phyloP scores from a whole-genome alignment of 2,329 filamentous ascomycete genomes.

The Dothistroma septosporum region DNA sequence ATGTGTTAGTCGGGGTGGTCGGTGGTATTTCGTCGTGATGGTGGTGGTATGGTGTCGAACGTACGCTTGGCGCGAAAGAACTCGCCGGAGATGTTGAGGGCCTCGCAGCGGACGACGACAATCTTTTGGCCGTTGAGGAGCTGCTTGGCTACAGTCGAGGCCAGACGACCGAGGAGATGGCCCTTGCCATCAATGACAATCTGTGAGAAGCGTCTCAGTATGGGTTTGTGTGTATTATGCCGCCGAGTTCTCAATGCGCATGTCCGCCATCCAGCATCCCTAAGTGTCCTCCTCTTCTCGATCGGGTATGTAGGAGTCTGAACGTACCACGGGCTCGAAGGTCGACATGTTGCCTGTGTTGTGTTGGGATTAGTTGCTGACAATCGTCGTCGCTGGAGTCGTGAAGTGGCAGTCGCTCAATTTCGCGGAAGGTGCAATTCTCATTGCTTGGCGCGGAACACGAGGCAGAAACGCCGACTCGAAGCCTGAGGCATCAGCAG shows the following conservation, averaged over 20 bases:
- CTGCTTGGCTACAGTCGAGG: slow-evolving; percentile 98
- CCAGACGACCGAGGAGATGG: slow-evolving; percentile 98
- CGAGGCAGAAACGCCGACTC: no score
- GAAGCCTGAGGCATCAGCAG: neutral
- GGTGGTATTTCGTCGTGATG: neutral
- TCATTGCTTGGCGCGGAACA: neutral
- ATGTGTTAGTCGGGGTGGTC: slow-evolving; percentile 8
- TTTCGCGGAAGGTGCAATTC: neutral
- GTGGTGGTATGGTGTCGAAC: slow-evolving; percentile 45
- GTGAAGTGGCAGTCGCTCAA: neutral
- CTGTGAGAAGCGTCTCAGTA: slow-evolving; percentile 44
- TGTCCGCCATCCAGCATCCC: slow-evolving; percentile 3
- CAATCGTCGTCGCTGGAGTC: neutral
- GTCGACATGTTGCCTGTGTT: slow-evolving; percentile 55
- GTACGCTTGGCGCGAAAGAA: slow-evolving; percentile 99
- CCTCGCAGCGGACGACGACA: slow-evolving; percentile 96
- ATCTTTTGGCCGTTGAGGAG: slow-evolving; percentile 99
- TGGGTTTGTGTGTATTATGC: slow-evolving; percentile 5
- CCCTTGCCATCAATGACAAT: slow-evolving; percentile 99
- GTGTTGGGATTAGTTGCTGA: neutral
- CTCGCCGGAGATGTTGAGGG: slow-evolving; percentile 99
- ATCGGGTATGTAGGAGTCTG: neutral
- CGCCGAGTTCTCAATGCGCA: slow-evolving; percentile 7
- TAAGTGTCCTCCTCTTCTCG: slow-evolving; percentile 2
- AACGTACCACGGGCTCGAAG: slow-evolving; percentile 63